phyloP scores from a whole-genome alignment of 1,284 basidiomycete species.

The Sparassis latifolia region DNA sequence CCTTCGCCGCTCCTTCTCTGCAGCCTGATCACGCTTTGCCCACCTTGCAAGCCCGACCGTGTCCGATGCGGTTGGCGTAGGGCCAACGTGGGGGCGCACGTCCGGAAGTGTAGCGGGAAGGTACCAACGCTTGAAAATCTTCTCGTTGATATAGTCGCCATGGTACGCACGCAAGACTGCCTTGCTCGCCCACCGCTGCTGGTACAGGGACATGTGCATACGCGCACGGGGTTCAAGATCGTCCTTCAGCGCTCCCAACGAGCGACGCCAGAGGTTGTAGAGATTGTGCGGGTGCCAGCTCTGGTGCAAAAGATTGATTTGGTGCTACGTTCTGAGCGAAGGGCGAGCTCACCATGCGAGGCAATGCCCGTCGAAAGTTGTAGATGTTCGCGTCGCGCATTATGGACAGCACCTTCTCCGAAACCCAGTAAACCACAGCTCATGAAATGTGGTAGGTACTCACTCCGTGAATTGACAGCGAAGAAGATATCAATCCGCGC shows the following conservation, averaged over 20 bases:
- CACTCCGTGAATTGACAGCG: no score
- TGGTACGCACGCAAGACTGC: slow-evolving; percentile 92
- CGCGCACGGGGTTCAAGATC: slow-evolving; percentile 55
- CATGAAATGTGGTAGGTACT: no score
- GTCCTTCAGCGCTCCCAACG: slow-evolving; percentile 35
- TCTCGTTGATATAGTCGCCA: slow-evolving; percentile 91
- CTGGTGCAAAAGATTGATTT: slow-evolving; percentile 33
- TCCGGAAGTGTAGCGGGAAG: slow-evolving; percentile 84
- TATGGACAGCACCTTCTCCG: neutral
- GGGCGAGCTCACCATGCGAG: slow-evolving; percentile 36
- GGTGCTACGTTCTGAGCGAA: neutral
- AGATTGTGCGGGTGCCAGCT: slow-evolving; percentile 76
- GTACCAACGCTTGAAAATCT: slow-evolving; percentile 94
- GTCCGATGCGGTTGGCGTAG: slow-evolving; percentile 29
- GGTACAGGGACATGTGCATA: slow-evolving; percentile 64
- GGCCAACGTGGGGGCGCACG: slow-evolving; percentile 55
- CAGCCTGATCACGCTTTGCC: slow-evolving; percentile 43
- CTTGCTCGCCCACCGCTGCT: slow-evolving; percentile 91
- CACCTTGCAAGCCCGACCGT: slow-evolving; percentile 27
- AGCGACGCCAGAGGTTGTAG: slow-evolving; percentile 62
- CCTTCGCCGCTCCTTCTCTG: slow-evolving; percentile 40
- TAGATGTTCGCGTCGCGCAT: slow-evolving; percentile 37
- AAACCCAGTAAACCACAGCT: no score
- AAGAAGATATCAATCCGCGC: no score
- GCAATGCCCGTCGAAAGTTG: slow-evolving; percentile 32